These are phyloP conservation scores for Pseudonitzschia pungens DNA, from an alignment of 108 stramenopile genomes.

Conservation along the genomic window DNA sequence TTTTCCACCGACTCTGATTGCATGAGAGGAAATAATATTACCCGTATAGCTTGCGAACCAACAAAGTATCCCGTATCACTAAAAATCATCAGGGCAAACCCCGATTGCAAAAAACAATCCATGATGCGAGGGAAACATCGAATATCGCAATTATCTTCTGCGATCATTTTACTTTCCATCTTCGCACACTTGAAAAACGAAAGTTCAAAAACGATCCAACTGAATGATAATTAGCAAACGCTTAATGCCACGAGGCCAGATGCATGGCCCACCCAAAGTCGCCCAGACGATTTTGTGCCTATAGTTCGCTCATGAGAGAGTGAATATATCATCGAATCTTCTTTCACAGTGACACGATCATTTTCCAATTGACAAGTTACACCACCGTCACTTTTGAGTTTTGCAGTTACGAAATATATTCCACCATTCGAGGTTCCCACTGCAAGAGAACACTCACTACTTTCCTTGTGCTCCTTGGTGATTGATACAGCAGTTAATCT, in stretches of 20 bases:
- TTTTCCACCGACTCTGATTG: too few relatives aligned
- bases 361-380: neutral
- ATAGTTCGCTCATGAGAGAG: neutral
- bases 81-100: neutral
- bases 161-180: neutral
- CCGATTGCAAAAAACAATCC: neutral
- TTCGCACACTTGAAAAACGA: neutral
- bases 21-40: too few relatives aligned
- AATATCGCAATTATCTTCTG: neutral
- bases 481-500: neutral
- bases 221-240: neutral
- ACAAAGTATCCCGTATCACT: too few relatives aligned
- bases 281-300: neutral
- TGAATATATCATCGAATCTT: constrained; percentile 14
- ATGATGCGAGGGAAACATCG: too few relatives aligned
- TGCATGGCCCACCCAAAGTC: constrained; percentile 17
- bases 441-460: neutral
- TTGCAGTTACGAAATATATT: neutral
- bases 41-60: too few relatives aligned
- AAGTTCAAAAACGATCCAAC: neutral
- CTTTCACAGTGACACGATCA: neutral
- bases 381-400: neutral
- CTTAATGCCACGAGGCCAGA: constrained; percentile 6
- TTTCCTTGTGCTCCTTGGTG: neutral
- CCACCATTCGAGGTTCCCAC: constrained; percentile 10